Evolutionary conservation across 2,329 filamentous ascomycete genomes (phyloP).

Genomic region (Chaetomiaceae sp.): DNA sequence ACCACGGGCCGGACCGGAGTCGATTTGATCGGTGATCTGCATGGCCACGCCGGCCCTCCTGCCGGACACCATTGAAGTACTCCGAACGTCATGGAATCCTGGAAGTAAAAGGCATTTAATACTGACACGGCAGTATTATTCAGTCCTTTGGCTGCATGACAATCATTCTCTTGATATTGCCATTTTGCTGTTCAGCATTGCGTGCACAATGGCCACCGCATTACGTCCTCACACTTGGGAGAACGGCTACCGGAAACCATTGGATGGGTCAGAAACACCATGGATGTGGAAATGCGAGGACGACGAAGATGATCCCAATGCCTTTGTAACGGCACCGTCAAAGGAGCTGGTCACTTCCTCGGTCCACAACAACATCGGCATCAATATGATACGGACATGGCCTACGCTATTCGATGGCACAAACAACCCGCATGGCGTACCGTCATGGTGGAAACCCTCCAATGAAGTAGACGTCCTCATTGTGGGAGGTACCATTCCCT

Average conservation of each 20-base stretch:
- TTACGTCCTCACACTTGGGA: neutral
- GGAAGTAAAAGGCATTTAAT: no score
- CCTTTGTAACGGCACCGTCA: neutral
- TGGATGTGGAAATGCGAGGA: neutral
- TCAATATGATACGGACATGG: neutral
- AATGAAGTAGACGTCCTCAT: neutral
- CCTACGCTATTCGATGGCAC: neutral
- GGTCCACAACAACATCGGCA: neutral
- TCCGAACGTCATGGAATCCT: no score
- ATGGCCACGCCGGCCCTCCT: no score
- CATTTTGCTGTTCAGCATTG: neutral
- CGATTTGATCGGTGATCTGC: no score
- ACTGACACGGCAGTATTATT: no score
- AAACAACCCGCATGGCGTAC: neutral
- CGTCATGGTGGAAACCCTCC: neutral
- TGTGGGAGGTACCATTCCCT: neutral
- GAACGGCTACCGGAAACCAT: neutral
- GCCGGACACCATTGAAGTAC: no score
- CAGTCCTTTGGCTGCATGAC: no score
- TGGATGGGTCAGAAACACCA: neutral
- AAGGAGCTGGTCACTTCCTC: neutral
- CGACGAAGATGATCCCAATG: neutral
- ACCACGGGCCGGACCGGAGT: no score
- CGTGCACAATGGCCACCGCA: neutral
- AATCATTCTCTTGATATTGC: no score